Evolutionary conservation across 495 filamentous ascomycete genomes (phyloP).

Genomic region (Cladorrhinum samala): DNA sequence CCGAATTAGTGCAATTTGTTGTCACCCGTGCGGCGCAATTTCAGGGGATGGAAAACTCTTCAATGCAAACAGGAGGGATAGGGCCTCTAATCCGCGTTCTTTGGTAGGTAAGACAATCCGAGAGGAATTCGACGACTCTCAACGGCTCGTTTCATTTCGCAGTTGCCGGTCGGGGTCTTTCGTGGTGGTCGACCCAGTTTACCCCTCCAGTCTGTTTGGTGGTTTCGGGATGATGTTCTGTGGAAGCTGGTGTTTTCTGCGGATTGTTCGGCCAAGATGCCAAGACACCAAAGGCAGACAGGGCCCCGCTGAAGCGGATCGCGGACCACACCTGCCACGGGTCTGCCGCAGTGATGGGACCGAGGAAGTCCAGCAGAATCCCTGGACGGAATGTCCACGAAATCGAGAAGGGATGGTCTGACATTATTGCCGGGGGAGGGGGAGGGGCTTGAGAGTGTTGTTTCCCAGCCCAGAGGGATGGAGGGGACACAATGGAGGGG

Average conservation of each 20-base stretch:
- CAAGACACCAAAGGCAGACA: constrained; percentile 13
- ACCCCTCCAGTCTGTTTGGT: constrained; percentile 4
- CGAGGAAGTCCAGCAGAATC: constrained; percentile 11
- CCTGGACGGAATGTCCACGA: constrained; percentile 8
- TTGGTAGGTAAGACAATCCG: background rate
- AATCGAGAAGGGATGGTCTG: constrained; percentile 7
- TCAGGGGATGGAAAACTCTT: constrained; percentile 15
- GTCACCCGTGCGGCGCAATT: constrained; percentile 14
- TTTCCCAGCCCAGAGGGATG: background rate
- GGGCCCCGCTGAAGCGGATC: constrained; percentile 15
- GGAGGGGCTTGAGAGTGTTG: constrained; percentile 14
- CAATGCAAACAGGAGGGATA: constrained; percentile 1
- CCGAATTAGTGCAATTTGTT: constrained; percentile 26
- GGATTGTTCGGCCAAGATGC: constrained; percentile 9
- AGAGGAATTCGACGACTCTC: background rate
- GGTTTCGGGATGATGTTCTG: constrained; percentile 9
- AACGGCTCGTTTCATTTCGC: background rate
- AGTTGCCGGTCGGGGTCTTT: background rate
- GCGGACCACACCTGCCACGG: constrained; percentile 17
- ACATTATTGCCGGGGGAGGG: constrained; percentile 11
- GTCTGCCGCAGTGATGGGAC: constrained; percentile 14
- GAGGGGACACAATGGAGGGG: background rate
- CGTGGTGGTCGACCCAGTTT: background rate
- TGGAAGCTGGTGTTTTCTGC: background rate
- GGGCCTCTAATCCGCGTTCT: background rate